Evolutionary conservation across 768 basidiomycete species (phyloP), one percentile per base, ranked within the genome.

Genomic region (Cystofilobasidium capitatum): DNA sequence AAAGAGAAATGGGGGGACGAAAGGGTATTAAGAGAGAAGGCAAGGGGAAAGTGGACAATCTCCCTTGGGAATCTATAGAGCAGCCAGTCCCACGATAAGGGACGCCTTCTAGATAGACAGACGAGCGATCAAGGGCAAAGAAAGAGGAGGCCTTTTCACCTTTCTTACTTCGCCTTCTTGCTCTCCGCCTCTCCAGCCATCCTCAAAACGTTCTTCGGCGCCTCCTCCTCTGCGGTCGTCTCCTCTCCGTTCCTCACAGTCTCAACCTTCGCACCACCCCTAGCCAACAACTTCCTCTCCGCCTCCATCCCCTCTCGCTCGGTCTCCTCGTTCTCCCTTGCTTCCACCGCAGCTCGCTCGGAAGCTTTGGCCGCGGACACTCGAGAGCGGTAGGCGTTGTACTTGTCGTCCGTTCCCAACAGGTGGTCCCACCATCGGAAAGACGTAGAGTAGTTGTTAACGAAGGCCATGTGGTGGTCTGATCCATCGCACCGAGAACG

Each of bases 321-420:
- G 29, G 40, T 62, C 58, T 33, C 49, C 62, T 61, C 24, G 60
- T 64, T 57, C 55, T 64, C 62, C 20, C 20, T 49, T 31, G 44
- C 63, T 61, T 70, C 49, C 16, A 68, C 49, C 42, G 70, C 57
- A n/a, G 62, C 75, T 20, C 63, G 62, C 36, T 69, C 63, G 9
- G 71, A 69, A 9, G 76, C 72, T 66, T 74, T 74, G 65, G 84
- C 85, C 9, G 83, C 84, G 29, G 80, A 77, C 35, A 93, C 78
- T 42, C 85, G 84, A 55, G 79, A 80, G 70, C 86, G 84, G 81
- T 93, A 91, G 39, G 83, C 86, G 81, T 84, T 58, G 70, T 71
- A 71, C 72, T 89, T 91, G 78, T 81, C 77, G 74, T 99, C 94
- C 0, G 94, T 98, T 60, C 92, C 92, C 74, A 89, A 86, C 71